Percentiles rank a stretch among this genome's conserved stretches.
Evolutionary conservation across 2,329 filamentous ascomycete species (phyloP).

Genomic region (Ascochyta pisi): DNA sequence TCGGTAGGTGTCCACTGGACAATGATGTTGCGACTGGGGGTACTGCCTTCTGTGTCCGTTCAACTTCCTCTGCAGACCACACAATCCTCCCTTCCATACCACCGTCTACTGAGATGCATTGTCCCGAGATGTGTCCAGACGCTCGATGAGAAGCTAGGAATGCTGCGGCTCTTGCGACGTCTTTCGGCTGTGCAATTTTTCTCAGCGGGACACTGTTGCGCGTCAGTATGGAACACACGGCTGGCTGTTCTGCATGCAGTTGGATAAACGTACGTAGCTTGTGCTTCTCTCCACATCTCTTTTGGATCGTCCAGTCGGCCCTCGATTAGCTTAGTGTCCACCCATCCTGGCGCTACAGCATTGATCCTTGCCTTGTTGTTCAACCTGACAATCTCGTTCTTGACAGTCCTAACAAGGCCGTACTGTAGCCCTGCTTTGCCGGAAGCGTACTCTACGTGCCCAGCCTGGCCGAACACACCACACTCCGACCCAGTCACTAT

Average conservation of each 20-base stretch:
- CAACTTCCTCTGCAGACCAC: constrained; percentile 56
- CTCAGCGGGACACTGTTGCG: constrained; percentile 49
- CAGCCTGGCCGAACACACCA: constrained; percentile 59
- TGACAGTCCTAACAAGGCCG: constrained; percentile 59
- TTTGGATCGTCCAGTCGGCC: constrained; percentile 58
- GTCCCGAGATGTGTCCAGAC: constrained; percentile 62
- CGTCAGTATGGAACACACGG: constrained; percentile 11
- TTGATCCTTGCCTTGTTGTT: constrained; percentile 61
- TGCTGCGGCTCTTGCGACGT: constrained; percentile 58
- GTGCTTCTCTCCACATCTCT: constrained; percentile 59
- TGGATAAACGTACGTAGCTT: constrained; percentile 51
- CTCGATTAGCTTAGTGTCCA: constrained; percentile 57
- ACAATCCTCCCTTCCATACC: constrained; percentile 60
- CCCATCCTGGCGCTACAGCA: constrained; percentile 59
- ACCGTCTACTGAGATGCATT: constrained; percentile 60
- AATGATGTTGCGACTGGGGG: neutral
- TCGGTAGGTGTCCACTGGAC: too few species aligned
- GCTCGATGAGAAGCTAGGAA: constrained; percentile 60
- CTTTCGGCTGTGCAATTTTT: constrained; percentile 57
- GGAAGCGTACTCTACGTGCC: constrained; percentile 59
- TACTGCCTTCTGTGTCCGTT: constrained; percentile 14
- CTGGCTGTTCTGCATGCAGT: neutral
- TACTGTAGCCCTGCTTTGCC: constrained; percentile 60
- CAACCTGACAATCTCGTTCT: constrained; percentile 62
- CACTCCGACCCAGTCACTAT: constrained; percentile 62